phyloP scores from a whole-genome alignment of 1,284 basidiomycete species.

The Sanghuangporus baumii region DNA sequence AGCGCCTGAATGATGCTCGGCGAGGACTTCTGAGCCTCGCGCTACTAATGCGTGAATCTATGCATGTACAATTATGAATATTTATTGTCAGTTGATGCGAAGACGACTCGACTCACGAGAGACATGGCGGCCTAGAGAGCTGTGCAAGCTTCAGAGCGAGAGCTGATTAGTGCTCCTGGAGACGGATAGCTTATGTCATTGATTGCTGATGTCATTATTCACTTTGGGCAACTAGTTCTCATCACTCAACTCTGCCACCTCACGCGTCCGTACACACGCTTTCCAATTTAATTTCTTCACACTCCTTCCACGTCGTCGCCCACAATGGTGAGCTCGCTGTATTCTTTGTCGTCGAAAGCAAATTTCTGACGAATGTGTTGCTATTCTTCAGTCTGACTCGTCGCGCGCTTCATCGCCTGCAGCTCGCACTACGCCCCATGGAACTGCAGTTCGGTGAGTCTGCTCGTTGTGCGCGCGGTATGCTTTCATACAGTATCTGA shows the following conservation, averaged over 20 bases:
- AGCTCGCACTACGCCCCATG: slow-evolving; percentile 54
- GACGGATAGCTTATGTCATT: background rate
- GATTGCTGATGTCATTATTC: background rate
- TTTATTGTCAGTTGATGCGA: background rate
- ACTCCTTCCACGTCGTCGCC: background rate
- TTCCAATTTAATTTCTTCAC: background rate
- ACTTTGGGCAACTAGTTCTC: background rate
- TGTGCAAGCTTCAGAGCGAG: background rate
- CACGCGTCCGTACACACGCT: background rate
- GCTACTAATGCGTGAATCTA: slow-evolving; percentile 87
- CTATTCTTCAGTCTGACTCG: slow-evolving; percentile 45
- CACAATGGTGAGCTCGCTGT: background rate
- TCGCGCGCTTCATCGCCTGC: slow-evolving; percentile 37
- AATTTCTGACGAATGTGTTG: background rate
- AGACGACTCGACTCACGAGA: slow-evolving; percentile 27
- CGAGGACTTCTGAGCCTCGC: slow-evolving; percentile 73
- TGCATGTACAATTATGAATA: background rate
- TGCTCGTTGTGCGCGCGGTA: slow-evolving; percentile 5
- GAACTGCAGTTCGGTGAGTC: slow-evolving; percentile 71
- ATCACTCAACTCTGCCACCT: slow-evolving; percentile 3
- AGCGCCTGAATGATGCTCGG: slow-evolving; percentile 74
- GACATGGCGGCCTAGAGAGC: slow-evolving; percentile 29
- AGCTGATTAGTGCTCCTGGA: slow-evolving; percentile 5
- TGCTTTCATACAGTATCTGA: slow-evolving; percentile 4
- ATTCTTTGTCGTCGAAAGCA: background rate